These are phyloP conservation scores for Lolium perenne DNA, from an alignment of 176 grass and related monocot genomes.

Conservation along the genomic window DNA sequence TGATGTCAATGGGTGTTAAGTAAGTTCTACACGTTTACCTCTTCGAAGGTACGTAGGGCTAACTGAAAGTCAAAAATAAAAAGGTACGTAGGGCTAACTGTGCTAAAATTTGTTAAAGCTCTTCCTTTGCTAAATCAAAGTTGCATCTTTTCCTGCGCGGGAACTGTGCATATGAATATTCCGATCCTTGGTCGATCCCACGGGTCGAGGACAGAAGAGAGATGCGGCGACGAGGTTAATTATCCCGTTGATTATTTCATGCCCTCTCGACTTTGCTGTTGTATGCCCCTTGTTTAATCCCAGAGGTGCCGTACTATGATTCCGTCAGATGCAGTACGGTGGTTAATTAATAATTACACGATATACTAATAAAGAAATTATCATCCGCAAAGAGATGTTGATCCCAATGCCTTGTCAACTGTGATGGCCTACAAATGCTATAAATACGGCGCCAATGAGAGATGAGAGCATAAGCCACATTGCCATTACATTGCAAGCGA, in stretches of 20 bases:
- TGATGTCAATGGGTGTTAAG: too few relatives aligned
- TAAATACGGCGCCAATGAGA: background rate
- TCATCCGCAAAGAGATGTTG: background rate
- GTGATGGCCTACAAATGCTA: background rate
- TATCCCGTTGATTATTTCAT: conserved; percentile 36
- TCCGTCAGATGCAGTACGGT: background rate
- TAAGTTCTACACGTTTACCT: too few relatives aligned
- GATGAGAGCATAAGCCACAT: background rate
- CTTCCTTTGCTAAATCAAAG: too few relatives aligned
- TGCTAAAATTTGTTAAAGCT: too few relatives aligned
- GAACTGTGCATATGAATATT: background rate
- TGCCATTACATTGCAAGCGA: background rate
- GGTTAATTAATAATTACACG: background rate
- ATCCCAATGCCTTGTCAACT: background rate
- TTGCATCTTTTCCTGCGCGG: background rate
- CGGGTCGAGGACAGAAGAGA: background rate
- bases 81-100: too few relatives aligned
- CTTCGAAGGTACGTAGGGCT: too few relatives aligned
- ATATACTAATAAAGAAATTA: background rate
- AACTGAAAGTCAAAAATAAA: too few relatives aligned
- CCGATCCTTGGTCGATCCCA: background rate
- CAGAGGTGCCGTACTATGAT: background rate
- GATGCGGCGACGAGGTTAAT: conserved; percentile 35
- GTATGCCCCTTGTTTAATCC: conserved; percentile 41
- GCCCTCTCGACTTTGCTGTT: conserved; percentile 50